Evolutionary conservation across 768 basidiomycete genomes (phyloP).

Genomic region (Brasilioporus rufonigricans): DNA sequence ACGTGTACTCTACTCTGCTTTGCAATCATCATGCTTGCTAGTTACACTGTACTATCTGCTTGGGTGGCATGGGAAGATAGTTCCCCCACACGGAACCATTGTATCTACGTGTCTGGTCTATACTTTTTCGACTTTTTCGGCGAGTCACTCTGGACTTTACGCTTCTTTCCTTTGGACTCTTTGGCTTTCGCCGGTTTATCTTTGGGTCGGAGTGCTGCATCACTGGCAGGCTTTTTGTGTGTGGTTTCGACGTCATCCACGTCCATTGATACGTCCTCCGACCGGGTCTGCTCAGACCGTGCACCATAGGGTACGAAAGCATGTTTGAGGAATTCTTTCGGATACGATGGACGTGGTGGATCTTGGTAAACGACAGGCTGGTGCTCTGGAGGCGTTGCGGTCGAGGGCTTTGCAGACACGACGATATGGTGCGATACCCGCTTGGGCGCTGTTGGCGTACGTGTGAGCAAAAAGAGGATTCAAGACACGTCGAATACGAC

Average conservation of each 20-base stretch:
- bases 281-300: conserved; percentile 12
- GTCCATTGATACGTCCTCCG: conserved; percentile 20
- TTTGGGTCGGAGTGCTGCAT: background rate
- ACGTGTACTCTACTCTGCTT: conserved; percentile 25
- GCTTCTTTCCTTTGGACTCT: conserved; percentile 38
- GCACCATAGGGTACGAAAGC: conserved; percentile 64
- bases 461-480: background rate
- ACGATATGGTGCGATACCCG: conserved; percentile 58
- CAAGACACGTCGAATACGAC: too few relatives aligned
- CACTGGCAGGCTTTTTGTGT: conserved; percentile 14
- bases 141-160: conserved; percentile 47
- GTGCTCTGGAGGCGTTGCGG: conserved; percentile 19
- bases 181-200: conserved; percentile 14
- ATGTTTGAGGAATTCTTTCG: conserved; percentile 61
- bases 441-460: conserved; percentile 48
- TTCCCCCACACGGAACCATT: background rate
- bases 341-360: conserved; percentile 55
- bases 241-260: conserved; percentile 27
- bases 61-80: conserved; percentile 7
- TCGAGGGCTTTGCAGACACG: conserved; percentile 47
- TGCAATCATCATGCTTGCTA: conserved; percentile 20
- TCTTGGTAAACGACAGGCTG: conserved; percentile 39
- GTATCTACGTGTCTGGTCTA: conserved; percentile 30
- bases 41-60: conserved; percentile 19
- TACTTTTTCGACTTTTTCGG: conserved; percentile 49